Conservation (phyloP, 2,329 filamentous ascomycete species). For the Clarireedia homoeocarpa region DNA sequence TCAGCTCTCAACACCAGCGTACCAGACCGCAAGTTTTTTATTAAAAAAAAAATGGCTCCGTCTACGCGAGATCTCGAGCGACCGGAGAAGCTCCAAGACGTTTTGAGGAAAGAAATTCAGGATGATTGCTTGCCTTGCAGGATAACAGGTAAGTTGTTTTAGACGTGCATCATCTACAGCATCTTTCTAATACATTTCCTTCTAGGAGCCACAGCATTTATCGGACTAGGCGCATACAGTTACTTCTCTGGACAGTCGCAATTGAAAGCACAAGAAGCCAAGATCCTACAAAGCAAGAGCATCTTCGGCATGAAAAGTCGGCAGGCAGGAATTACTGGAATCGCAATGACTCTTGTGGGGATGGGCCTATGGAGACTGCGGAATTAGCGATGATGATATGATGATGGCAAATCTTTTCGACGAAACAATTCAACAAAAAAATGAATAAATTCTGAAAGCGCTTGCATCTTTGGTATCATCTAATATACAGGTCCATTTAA, state of each 20-base stretch:
- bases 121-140: slow-evolving; percentile 35
- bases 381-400: slow-evolving; percentile 17
- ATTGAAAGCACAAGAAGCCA: slow-evolving; percentile 56
- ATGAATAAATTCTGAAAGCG: neutral
- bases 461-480: neutral
- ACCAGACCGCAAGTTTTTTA: neutral
- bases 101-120: slow-evolving; percentile 15
- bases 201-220: slow-evolving; percentile 65
- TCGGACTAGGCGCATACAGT: slow-evolving; percentile 69
- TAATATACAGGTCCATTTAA: neutral
- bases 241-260: slow-evolving; percentile 69
- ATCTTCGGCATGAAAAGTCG: slow-evolving; percentile 67
- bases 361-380: slow-evolving; percentile 54
- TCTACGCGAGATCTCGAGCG: slow-evolving; percentile 17
- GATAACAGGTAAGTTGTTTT: slow-evolving; percentile 22
- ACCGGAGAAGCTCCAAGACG: slow-evolving; percentile 21
- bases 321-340: slow-evolving; percentile 56
- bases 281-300: slow-evolving; percentile 61
- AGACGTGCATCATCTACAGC: neutral
- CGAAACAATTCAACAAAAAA: neutral
- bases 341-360: slow-evolving; percentile 60
- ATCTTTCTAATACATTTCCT: slow-evolving; percentile 1
- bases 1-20: neutral
- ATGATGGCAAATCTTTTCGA: too few relatives aligned
- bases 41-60: neutral